Evolutionary conservation across 2,329 filamentous ascomycete genomes (phyloP), one percentile per base, ranked within the genome.

Genomic region (Neobulgaria alba): DNA sequence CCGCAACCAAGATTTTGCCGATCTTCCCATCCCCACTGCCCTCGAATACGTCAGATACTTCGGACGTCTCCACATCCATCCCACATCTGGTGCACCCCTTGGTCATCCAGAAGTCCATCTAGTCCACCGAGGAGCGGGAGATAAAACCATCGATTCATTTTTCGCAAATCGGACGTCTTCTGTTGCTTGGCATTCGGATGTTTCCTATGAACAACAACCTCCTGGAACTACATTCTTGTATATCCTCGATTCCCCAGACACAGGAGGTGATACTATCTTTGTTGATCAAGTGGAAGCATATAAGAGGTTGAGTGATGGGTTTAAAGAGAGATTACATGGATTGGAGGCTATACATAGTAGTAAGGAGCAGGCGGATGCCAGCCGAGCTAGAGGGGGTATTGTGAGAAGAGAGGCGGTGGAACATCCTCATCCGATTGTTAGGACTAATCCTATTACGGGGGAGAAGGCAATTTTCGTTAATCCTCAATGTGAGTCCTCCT

Each of bases 161-260:
- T 79, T 87, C 50, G 65, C 72, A 40, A 75, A 76, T 34, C 74
- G 83, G 16, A 89, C 84, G 3, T 90, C 81, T 63, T 85, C 81
- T 1, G 79, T 93, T 1, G 85, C 85, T 5, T 95, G 87, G 87
- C 88, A 95, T 65, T 85, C 80, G 0, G 88, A 95, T 52, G 81
- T 94, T 1, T 85, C 83, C 0, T 95, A 93, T 58, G 89, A 95
- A 66, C 67, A 75, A 51, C 88, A 95, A 64, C 87, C 89, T 1
- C 87, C 89, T 0, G 86, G 87, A 20, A 95, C 87, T 0, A 94
- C 89, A 0, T 93, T 95, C 63, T 64, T 95, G 26, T 94, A 93
- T 58, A 71, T 88, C 36, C 73, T 95, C n/a, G 87, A 95, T 57
- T 80, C 76, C 33, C 88, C 88, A 1, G 69, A 75, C 29, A 80